Conservation (phyloP, 2,329 filamentous ascomycete genomes). For the Fusarium coicis region DNA sequence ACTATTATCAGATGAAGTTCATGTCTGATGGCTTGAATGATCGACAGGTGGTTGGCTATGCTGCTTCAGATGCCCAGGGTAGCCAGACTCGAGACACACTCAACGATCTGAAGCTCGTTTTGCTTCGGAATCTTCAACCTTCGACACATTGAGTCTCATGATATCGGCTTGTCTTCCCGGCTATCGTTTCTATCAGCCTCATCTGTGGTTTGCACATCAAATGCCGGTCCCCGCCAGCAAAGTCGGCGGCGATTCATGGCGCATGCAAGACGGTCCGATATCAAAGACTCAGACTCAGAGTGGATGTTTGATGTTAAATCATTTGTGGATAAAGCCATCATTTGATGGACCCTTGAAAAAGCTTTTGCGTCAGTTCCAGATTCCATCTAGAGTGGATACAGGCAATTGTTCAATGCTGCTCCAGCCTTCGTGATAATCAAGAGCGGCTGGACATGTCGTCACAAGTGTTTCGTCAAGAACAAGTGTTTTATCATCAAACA, state of each 20-base stretch:
- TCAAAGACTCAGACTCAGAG: neutral
- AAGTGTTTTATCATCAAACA: conserved; percentile 1
- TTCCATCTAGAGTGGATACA: neutral
- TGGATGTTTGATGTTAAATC: conserved; percentile 28
- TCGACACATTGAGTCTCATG: neutral
- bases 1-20: neutral
- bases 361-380: conserved; percentile 14
- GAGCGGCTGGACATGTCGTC: neutral
- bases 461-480: conserved; percentile 1
- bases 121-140: conserved; percentile 3
- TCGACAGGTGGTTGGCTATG: conserved; percentile 10
- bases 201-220: conserved; percentile 14
- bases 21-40: conserved; percentile 4
- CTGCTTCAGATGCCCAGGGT: conserved; percentile 9
- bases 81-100: conserved; percentile 2
- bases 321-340: conserved; percentile 14
- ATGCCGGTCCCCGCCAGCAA: conserved; percentile 15
- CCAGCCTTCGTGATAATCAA: neutral
- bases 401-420: neutral
- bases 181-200: conserved; percentile 2
- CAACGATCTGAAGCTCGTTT: conserved; percentile 19
- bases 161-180: neutral
- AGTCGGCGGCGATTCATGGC: conserved; percentile 10
- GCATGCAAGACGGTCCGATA: conserved; percentile 36
- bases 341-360: conserved; percentile 19